Conservation (phyloP, 2,329 filamentous ascomycete species). For the Penicillium sp. region DNA sequence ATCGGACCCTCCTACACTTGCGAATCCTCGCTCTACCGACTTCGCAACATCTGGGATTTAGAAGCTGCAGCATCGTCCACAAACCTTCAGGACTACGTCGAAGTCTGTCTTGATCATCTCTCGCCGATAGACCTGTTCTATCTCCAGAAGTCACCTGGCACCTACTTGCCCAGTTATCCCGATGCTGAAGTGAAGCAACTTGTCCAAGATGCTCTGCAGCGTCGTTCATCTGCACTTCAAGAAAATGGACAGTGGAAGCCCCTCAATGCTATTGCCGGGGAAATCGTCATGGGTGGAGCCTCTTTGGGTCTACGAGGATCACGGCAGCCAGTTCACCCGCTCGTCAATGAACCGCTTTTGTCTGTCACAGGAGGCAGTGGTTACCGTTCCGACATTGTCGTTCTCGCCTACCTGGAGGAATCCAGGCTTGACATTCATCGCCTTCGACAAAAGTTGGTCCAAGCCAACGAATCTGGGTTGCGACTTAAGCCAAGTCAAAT, state of each 20-base stretch:
- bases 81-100: constrained; percentile 19
- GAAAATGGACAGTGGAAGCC: constrained; percentile 31
- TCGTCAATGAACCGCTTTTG: constrained; percentile 39
- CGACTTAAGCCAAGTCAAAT: constrained; percentile 41
- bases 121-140: constrained; percentile 32
- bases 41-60: constrained; percentile 34
- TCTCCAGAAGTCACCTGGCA: constrained; percentile 29
- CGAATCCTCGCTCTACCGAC: constrained; percentile 39
- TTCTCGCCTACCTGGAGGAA: constrained; percentile 36
- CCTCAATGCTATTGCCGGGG: constrained; percentile 18
- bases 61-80: constrained; percentile 10
- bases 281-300: constrained; percentile 25
- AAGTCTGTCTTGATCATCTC: constrained; percentile 38
- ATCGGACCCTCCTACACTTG: constrained; percentile 35
- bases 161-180: constrained; percentile 18
- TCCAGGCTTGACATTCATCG: constrained; percentile 35
- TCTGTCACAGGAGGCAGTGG: constrained; percentile 24
- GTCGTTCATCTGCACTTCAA: constrained; percentile 31
- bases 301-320: constrained; percentile 24
- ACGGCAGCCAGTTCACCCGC: constrained; percentile 37
- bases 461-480: constrained; percentile 31
- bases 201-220: constrained; percentile 24
- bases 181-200: constrained; percentile 6
- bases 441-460: constrained; percentile 32
- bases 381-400: constrained; percentile 22